These are phyloP conservation scores for Mucor indicus DNA, from an alignment of 371 early-diverging fungal genomes.

Conservation along the genomic window DNA sequence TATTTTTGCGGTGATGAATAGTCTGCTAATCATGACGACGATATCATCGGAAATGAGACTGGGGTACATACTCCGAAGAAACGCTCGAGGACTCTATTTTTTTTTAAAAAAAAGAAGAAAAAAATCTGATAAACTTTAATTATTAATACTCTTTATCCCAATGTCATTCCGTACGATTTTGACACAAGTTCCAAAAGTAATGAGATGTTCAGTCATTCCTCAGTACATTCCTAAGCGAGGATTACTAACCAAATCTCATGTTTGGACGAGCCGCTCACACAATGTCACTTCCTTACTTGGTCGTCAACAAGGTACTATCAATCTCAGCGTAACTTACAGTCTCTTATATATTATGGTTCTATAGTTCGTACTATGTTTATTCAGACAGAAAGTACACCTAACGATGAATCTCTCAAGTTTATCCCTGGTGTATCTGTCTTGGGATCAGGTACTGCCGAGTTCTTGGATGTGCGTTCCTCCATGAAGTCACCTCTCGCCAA, in stretches of 20 bases:
- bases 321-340: too few relatives aligned
- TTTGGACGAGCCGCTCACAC: constrained; percentile 9
- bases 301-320: constrained; percentile 18
- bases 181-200: too few relatives aligned
- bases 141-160: too few relatives aligned
- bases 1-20: too few relatives aligned
- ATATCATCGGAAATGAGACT: too few relatives aligned
- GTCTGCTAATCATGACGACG: too few relatives aligned
- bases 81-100: too few relatives aligned
- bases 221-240: constrained; percentile 4
- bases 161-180: too few relatives aligned
- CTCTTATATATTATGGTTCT: background rate
- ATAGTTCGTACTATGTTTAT: constrained; percentile 90
- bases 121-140: too few relatives aligned
- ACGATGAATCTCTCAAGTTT: constrained; percentile 90
- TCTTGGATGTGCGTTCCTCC: constrained; percentile 71
- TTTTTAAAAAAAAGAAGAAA: too few relatives aligned
- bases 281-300: constrained; percentile 14
- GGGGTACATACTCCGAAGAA: too few relatives aligned
- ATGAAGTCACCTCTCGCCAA: constrained; percentile 89
- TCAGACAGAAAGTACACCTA: constrained; percentile 93
- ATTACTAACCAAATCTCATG: constrained; percentile 11
- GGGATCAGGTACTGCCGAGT: constrained; percentile 70
- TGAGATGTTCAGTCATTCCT: background rate
- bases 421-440: constrained; percentile 84